Conservation (phyloP, 2,329 filamentous ascomycete genomes). For the Apiospora phragmitis region DNA sequence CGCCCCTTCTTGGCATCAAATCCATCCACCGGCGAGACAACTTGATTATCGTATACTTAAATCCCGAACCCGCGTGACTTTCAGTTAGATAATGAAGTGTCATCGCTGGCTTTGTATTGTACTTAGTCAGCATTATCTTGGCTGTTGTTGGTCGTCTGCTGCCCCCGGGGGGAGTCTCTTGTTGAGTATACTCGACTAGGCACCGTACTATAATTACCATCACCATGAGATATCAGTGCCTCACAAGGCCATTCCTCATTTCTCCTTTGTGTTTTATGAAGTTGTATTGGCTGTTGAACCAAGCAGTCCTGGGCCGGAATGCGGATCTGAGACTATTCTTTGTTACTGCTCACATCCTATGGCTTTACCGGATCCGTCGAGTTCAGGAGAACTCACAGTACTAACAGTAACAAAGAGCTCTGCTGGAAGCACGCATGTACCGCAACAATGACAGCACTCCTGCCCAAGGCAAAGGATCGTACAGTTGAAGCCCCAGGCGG, state of each 20-base stretch:
- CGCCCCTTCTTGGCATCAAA: not conserved
- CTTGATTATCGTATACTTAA: not conserved
- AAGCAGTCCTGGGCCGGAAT: not conserved
- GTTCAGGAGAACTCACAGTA: not conserved
- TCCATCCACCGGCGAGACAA: not conserved
- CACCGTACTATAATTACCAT: not conserved
- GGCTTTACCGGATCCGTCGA: not conserved
- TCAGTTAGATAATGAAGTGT: too few relatives aligned
- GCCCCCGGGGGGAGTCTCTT: not conserved
- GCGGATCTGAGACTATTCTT: not conserved
- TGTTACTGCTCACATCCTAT: not conserved
- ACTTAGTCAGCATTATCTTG: too few relatives aligned
- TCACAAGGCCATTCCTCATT: not conserved
- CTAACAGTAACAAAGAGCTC: not conserved
- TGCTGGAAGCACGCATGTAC: too few relatives aligned
- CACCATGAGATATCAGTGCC: not conserved
- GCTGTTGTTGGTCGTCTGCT: too few relatives aligned
- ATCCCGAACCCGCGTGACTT: too few relatives aligned
- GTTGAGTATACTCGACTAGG: not conserved
- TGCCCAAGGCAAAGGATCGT: not conserved
- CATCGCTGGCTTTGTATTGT: too few relatives aligned
- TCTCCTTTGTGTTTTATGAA: too few relatives aligned
- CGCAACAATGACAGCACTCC: not conserved
- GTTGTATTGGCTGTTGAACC: not conserved
- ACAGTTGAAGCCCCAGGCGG: too few relatives aligned